phyloP scores from a whole-genome alignment of 2,329 filamentous ascomycete genomes.

The Diaporthe citrichinensis region DNA sequence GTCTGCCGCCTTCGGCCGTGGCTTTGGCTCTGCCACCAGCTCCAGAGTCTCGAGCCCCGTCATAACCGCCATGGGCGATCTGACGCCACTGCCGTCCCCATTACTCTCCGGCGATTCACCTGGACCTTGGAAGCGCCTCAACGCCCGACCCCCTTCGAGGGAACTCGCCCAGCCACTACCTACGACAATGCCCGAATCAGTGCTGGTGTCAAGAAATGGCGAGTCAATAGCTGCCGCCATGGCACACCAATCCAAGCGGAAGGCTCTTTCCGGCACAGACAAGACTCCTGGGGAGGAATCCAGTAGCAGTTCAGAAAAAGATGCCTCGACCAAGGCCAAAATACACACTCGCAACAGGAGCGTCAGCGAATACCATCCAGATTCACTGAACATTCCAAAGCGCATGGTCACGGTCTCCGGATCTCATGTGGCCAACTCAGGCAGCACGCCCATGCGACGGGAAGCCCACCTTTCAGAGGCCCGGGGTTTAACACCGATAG shows the following conservation, averaged over 20 bases:
- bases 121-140: conserved; percentile 74
- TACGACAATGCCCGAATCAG: conserved; percentile 58
- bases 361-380: conserved; percentile 88
- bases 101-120: conserved; percentile 76
- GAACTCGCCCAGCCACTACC: conserved; percentile 55
- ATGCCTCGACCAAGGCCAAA: conserved; percentile 46
- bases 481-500: conserved; percentile 77
- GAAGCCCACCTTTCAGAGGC: conserved; percentile 86
- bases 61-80: conserved; percentile 81
- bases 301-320: conserved; percentile 21
- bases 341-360: conserved; percentile 82
- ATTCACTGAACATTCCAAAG: conserved; percentile 76
- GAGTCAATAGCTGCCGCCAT: conserved; percentile 67
- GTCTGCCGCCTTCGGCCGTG: conserved; percentile 62
- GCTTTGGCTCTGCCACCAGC: conserved; percentile 71
- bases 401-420: conserved; percentile 82
- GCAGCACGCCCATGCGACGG: conserved; percentile 71
- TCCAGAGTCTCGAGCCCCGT: conserved; percentile 81
- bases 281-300: conserved; percentile 31
- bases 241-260: conserved; percentile 69
- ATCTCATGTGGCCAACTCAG: conserved; percentile 61
- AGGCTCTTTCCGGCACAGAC: conserved; percentile 49
- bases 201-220: conserved; percentile 64
- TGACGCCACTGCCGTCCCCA: conserved; percentile 85
- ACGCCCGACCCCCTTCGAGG: conserved; percentile 62